phyloP scores from a whole-genome alignment of 805 yeast species.

The Metschnikowia anglica region DNA sequence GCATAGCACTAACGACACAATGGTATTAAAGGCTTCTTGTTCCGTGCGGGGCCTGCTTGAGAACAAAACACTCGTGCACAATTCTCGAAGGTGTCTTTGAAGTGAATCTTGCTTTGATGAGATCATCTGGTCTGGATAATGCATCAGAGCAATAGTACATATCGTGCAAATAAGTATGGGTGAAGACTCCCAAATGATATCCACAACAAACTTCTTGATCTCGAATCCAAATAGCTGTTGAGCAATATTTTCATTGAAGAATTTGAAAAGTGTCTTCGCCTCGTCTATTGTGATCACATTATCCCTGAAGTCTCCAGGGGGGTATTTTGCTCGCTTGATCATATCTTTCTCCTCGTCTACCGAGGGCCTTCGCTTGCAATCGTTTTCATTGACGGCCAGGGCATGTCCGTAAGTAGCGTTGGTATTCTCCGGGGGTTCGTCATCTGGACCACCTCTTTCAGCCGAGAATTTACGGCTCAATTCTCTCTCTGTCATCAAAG shows the following conservation, averaged over 20 bases:
- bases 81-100: slow-evolving; percentile 31
- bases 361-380: background rate
- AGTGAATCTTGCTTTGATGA: slow-evolving; percentile 30
- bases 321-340: slow-evolving; percentile 3
- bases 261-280: slow-evolving; percentile 49
- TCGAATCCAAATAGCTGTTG: slow-evolving; percentile 69
- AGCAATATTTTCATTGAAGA: slow-evolving; percentile 54
- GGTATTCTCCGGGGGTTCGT: no score
- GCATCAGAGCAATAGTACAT: slow-evolving; percentile 61
- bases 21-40: slow-evolving; percentile 54
- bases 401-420: background rate
- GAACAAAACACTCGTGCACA: slow-evolving; percentile 36
- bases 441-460: no score
- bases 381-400: background rate
- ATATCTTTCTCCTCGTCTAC: background rate
- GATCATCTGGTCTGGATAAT: slow-evolving; percentile 44
- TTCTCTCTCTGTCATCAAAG: slow-evolving; percentile 13
- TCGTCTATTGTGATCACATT: slow-evolving; percentile 37
- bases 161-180: slow-evolving; percentile 60
- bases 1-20: slow-evolving; percentile 62
- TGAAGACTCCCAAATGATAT: slow-evolving; percentile 51
- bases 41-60: slow-evolving; percentile 43
- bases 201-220: slow-evolving; percentile 48
- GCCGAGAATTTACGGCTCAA: background rate
- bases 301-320: slow-evolving; percentile 30